A percentile compares a stretch with the other conserved stretches of the same genome.
Evolutionary conservation across 108 stramenopile species (phyloP).

Genomic region (Skeletonema costatum): DNA sequence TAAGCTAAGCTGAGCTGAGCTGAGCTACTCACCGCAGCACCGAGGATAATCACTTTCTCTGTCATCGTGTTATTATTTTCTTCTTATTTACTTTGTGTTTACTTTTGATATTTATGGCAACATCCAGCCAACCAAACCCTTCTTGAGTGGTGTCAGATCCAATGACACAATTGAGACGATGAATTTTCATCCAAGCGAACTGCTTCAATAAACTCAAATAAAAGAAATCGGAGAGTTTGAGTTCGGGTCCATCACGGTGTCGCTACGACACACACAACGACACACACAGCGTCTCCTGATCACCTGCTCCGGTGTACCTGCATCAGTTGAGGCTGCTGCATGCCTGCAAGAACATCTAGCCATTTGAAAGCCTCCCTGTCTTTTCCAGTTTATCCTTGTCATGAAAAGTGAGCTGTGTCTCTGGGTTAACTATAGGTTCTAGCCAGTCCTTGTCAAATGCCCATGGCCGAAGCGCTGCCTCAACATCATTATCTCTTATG

Average conservation of each 20-base stretch:
- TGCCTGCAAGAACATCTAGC: no score
- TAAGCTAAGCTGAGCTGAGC: background rate
- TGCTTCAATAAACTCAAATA: background rate
- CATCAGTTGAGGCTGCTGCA: no score
- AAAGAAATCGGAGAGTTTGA: background rate
- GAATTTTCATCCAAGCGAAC: background rate
- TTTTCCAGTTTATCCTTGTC: conserved; percentile 43
- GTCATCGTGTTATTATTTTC: background rate
- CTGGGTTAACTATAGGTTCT: conserved; percentile 53
- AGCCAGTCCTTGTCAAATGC: conserved; percentile 45
- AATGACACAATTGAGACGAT: background rate
- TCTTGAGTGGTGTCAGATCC: background rate
- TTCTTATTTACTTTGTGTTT: background rate
- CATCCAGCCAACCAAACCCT: background rate
- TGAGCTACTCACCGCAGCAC: conserved; percentile 13
- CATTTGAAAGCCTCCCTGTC: conserved; percentile 27
- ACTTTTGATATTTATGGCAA: background rate
- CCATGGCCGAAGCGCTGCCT: conserved; percentile 67
- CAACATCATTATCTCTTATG: conserved; percentile 23
- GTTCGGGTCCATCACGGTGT: background rate
- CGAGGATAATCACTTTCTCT: conserved; percentile 32
- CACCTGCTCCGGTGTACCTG: no score
- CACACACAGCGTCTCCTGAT: no score
- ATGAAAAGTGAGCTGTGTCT: conserved; percentile 64
- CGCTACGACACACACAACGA: background rate